Evolutionary conservation across 2,329 filamentous ascomycete genomes (phyloP).

Genomic region (Cercospora janseana): DNA sequence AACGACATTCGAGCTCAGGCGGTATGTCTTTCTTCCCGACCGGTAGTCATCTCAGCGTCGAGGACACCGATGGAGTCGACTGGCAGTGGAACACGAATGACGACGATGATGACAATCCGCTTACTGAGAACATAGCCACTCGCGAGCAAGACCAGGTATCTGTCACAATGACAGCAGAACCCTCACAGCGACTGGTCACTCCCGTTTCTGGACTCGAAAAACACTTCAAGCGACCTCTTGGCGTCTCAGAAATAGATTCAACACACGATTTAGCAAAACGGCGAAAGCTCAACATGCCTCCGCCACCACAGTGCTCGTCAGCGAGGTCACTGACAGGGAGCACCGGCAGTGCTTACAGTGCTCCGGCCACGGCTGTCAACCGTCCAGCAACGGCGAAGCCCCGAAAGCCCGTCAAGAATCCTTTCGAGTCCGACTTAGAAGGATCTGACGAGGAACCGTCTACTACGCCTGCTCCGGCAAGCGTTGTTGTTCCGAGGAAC

Average conservation of each 20-base stretch:
- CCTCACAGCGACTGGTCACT: background rate
- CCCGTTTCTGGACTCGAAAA: background rate
- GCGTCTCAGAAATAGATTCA: background rate
- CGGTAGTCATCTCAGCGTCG: background rate
- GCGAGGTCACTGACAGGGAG: background rate
- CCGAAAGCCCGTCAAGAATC: background rate
- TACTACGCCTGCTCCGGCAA: background rate
- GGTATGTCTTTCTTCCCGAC: background rate
- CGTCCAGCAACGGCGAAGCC: too few relatives aligned
- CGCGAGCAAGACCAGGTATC: background rate
- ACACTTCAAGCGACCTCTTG: background rate
- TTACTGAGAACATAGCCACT: background rate
- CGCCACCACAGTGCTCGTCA: background rate
- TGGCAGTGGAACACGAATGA: conserved; percentile 2
- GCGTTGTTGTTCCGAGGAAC: background rate
- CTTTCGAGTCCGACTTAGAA: background rate
- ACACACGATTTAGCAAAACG: background rate
- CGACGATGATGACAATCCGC: background rate
- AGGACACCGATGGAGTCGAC: background rate
- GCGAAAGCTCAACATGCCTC: background rate
- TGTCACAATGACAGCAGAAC: too few relatives aligned
- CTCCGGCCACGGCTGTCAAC: too few relatives aligned
- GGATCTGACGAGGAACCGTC: background rate
- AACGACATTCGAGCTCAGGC: background rate
- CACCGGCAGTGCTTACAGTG: too few relatives aligned